A percentile compares a stretch with the other conserved stretches of the same genome.
phyloP scores from a whole-genome alignment of 2,329 filamentous ascomycete species.

The Epichloe glyceriae region DNA sequence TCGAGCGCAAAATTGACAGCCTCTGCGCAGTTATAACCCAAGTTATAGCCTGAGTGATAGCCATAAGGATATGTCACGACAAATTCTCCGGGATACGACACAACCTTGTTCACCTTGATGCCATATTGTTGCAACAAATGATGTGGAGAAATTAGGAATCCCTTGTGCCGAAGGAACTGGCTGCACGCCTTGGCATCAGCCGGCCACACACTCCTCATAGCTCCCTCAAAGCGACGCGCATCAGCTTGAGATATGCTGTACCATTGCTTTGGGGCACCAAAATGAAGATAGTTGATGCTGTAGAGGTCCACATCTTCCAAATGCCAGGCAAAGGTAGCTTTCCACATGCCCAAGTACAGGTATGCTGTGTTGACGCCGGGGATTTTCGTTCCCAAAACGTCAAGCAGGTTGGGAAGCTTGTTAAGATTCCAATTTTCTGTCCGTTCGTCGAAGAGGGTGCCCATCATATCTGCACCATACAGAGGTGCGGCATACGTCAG shows the following conservation, averaged over 20 bases:
- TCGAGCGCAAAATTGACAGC: constrained; percentile 97
- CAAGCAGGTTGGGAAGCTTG: constrained; percentile 82
- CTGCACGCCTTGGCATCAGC: constrained; percentile 89
- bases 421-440: constrained; percentile 87
- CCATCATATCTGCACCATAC: constrained; percentile 93
- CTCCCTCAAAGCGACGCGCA: constrained; percentile 79
- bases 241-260: constrained; percentile 98
- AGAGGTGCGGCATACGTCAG: constrained; percentile 88
- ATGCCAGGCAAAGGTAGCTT: constrained; percentile 98
- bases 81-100: constrained; percentile 94
- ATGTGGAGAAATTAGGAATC: constrained; percentile 87
- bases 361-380: constrained; percentile 98
- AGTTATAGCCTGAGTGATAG: constrained; percentile 94
- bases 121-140: constrained; percentile 78
- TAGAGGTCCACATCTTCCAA: constrained; percentile 96
- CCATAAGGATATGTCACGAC: constrained; percentile 98
- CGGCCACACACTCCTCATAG: constrained; percentile 93
- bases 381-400: constrained; percentile 88
- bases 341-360: constrained; percentile 98
- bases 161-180: constrained; percentile 95
- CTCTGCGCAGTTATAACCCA: constrained; percentile 97
- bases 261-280: constrained; percentile 97
- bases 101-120: constrained; percentile 90
- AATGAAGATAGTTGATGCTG: constrained; percentile 99
- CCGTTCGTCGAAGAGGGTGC: constrained; percentile 80